Conservation (phyloP, 2,329 filamentous ascomycete genomes). For the Colletotrichum brevisporum region DNA sequence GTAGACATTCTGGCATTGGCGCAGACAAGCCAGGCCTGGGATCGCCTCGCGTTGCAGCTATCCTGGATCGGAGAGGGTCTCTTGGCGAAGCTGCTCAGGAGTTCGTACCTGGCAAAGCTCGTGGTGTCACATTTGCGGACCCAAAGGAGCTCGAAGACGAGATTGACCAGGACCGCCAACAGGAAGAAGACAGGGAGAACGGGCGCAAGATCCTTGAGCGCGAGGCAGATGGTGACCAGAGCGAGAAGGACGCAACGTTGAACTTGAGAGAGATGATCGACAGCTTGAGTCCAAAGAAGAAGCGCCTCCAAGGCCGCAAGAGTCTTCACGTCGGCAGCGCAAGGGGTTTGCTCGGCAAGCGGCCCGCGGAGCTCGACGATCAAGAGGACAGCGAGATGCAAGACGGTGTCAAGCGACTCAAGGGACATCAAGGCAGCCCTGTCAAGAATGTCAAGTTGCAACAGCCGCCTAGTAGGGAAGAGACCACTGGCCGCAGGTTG, state of each 20-base stretch:
- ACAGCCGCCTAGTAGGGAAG: constrained; percentile 76
- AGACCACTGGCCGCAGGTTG: constrained; percentile 73
- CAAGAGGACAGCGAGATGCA: constrained; percentile 71
- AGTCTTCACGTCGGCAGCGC: constrained; percentile 84
- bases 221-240: constrained; percentile 62
- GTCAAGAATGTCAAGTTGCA: constrained; percentile 82
- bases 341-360: constrained; percentile 80
- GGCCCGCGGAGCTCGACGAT: constrained; percentile 78
- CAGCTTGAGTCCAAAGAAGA: constrained; percentile 83
- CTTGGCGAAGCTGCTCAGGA: constrained; percentile 76
- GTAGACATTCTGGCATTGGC: constrained; percentile 77
- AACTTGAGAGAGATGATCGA: constrained; percentile 84
- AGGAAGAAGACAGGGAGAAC: constrained; percentile 74
- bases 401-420: constrained; percentile 77
- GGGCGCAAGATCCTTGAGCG: constrained; percentile 68
- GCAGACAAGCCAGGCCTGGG: constrained; percentile 80
- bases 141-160: constrained; percentile 74
- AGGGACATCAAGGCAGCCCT: constrained; percentile 79
- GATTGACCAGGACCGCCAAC: constrained; percentile 72
- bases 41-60: constrained; percentile 79
- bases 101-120: constrained; percentile 70
- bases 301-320: constrained; percentile 76
- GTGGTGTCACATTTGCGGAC: constrained; percentile 75
- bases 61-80: constrained; percentile 79
- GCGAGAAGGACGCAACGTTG: constrained; percentile 73